phyloP scores from a whole-genome alignment of 768 basidiomycete genomes.

The Agaricus bisporus region DNA sequence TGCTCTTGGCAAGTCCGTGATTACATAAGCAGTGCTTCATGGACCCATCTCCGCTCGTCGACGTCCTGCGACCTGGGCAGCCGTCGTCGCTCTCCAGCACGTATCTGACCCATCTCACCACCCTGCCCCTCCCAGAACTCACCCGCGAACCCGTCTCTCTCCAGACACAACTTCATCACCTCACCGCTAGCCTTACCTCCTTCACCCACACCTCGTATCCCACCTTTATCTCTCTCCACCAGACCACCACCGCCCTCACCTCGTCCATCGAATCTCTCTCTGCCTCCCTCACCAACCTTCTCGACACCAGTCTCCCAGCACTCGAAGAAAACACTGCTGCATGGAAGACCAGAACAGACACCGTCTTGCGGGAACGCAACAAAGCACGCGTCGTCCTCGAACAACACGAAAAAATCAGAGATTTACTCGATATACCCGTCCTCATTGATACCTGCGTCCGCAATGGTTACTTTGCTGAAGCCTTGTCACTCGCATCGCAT shows the following conservation, averaged over 20 bases:
- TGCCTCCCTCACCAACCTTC: conserved; percentile 61
- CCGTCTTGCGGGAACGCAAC: conserved; percentile 66
- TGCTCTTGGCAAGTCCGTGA: no score
- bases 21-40: background rate
- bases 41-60: conserved; percentile 22
- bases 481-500: conserved; percentile 78
- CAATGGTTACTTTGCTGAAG: conserved; percentile 89
- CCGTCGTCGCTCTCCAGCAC: conserved; percentile 23
- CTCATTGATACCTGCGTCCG: conserved; percentile 92
- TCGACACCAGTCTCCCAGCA: conserved; percentile 63
- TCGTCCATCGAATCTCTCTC: conserved; percentile 71
- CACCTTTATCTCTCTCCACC: conserved; percentile 85
- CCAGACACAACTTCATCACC: conserved; percentile 77
- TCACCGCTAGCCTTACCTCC: conserved; percentile 85
- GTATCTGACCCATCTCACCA: conserved; percentile 64
- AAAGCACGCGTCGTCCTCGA: conserved; percentile 85
- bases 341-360: conserved; percentile 70
- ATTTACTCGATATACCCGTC: conserved; percentile 85
- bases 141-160: conserved; percentile 68
- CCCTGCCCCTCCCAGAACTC: conserved; percentile 63
- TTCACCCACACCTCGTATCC: conserved; percentile 89
- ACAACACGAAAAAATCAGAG: conserved; percentile 88
- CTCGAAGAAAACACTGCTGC: conserved; percentile 67
- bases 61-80: conserved; percentile 23
- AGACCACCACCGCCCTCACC: conserved; percentile 68